Conservation (phyloP, 2,329 filamentous ascomycete species). For the Xylariaceae sp. region DNA sequence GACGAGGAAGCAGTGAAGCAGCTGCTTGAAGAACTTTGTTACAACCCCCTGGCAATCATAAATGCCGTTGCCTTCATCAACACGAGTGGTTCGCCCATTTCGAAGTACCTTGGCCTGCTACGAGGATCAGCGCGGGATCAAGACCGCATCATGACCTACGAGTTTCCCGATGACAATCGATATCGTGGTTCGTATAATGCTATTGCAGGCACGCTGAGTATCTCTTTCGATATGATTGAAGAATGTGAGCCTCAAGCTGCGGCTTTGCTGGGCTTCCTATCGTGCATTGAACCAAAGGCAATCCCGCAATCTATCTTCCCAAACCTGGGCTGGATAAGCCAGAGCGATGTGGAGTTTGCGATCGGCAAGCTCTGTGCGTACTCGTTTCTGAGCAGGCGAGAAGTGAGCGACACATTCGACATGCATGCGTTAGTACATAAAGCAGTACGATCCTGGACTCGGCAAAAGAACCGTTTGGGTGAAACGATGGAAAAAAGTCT, state of each 20-base stretch:
- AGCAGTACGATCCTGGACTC: conserved; percentile 30
- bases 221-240: conserved; percentile 38
- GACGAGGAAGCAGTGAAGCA: conserved; percentile 13
- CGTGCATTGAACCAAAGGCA: conserved; percentile 36
- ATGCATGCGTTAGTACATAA: conserved; percentile 37
- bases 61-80: conserved; percentile 41
- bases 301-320: conserved; percentile 36
- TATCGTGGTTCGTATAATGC: conserved; percentile 27
- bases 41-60: conserved; percentile 39
- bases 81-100: conserved; percentile 25
- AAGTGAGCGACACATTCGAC: conserved; percentile 28
- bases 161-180: conserved; percentile 33
- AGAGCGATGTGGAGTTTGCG: conserved; percentile 23
- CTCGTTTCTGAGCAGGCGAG: conserved; percentile 29
- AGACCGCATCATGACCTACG: conserved; percentile 31
- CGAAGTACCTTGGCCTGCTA: conserved; percentile 34
- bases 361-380: conserved; percentile 34
- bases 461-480: conserved; percentile 11
- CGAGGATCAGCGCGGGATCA: conserved; percentile 29
- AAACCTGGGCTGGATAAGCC: not conserved
- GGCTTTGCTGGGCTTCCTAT: conserved; percentile 36
- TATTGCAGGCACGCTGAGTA: conserved; percentile 36
- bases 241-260: conserved; percentile 29
- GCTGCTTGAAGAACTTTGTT: conserved; percentile 33
- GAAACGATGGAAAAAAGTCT: conserved; percentile 2